phyloP scores from a whole-genome alignment of 108 stramenopile genomes.

The Epithemia pelagica region DNA sequence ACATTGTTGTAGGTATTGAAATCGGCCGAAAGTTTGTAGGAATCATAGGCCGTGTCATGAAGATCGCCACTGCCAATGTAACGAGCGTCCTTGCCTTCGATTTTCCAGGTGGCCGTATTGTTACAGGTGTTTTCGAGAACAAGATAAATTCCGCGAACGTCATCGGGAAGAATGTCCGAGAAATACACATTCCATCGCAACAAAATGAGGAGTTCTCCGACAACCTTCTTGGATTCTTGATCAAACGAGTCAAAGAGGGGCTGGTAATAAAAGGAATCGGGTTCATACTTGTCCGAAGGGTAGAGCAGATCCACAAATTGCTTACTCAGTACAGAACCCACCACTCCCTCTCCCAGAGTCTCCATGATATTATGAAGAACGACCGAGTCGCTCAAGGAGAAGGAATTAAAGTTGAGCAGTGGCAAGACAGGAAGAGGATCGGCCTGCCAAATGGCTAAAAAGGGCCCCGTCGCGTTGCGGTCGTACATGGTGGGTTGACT shows the following conservation, averaged over 20 bases:
- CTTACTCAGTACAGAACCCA: not conserved
- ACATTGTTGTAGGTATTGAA: not conserved
- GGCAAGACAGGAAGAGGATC: not conserved
- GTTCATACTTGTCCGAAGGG: not conserved
- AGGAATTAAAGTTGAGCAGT: not conserved
- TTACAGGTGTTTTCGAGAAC: constrained; percentile 16
- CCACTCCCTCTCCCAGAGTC: not conserved
- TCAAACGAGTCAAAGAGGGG: not conserved
- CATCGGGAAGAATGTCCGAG: constrained; percentile 12
- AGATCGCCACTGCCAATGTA: not conserved
- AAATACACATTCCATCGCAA: not conserved
- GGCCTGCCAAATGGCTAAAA: not conserved
- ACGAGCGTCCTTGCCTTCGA: not conserved
- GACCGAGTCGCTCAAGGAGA: not conserved
- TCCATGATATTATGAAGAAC: not conserved
- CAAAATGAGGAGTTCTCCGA: not conserved
- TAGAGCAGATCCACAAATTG: not conserved
- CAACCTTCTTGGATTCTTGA: not conserved
- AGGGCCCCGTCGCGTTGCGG: too few relatives aligned
- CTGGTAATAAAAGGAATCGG: not conserved
- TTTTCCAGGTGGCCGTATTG: constrained; percentile 3
- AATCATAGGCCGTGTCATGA: constrained; percentile 1
- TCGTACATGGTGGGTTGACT: too few relatives aligned
- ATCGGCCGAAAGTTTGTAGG: not conserved
- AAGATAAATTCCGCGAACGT: constrained; percentile 5